A percentile compares a stretch with the other conserved stretches of the same genome.
phyloP scores from a whole-genome alignment of 371 early-diverging fungal species.

The Catenaria anguillulae region DNA sequence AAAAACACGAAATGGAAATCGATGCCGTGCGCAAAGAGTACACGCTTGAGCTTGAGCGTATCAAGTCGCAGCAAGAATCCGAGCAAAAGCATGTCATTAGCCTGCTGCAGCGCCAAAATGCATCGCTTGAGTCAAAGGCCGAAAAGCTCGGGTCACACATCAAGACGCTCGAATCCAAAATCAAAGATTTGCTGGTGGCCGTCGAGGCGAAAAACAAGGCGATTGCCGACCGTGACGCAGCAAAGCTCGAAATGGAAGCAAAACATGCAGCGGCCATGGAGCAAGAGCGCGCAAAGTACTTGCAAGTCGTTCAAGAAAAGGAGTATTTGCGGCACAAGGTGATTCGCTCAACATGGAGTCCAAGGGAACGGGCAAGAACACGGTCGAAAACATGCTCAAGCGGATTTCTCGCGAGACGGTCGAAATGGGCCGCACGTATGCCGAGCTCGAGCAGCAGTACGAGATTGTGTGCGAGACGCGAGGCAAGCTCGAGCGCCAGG shows the following conservation, averaged over 20 bases:
- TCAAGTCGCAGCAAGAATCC: conserved; percentile 37
- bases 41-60: conserved; percentile 31
- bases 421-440: conserved; percentile 4
- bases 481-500: conserved; percentile 19
- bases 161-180: conserved; percentile 28
- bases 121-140: conserved; percentile 31
- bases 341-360: conserved; percentile 33
- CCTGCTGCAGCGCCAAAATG: conserved; percentile 34
- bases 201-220: conserved; percentile 31
- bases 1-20: conserved; percentile 40
- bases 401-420: conserved; percentile 20
- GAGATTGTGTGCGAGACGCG: conserved; percentile 20
- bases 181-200: conserved; percentile 26
- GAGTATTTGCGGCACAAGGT: conserved; percentile 39
- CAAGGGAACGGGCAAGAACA: conserved; percentile 36
- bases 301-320: conserved; percentile 20
- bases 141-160: conserved; percentile 35
- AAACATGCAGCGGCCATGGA: conserved; percentile 8
- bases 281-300: conserved; percentile 9
- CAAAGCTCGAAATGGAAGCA: neutral
- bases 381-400: conserved; percentile 38
- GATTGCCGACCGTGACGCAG: conserved; percentile 28
- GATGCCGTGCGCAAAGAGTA: conserved; percentile 37
- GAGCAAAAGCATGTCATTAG: conserved; percentile 31
- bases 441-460: conserved; percentile 17